These are phyloP conservation scores for Scutellaria minor DNA, from an alignment of 257 asterid species.

Conservation along the genomic window DNA sequence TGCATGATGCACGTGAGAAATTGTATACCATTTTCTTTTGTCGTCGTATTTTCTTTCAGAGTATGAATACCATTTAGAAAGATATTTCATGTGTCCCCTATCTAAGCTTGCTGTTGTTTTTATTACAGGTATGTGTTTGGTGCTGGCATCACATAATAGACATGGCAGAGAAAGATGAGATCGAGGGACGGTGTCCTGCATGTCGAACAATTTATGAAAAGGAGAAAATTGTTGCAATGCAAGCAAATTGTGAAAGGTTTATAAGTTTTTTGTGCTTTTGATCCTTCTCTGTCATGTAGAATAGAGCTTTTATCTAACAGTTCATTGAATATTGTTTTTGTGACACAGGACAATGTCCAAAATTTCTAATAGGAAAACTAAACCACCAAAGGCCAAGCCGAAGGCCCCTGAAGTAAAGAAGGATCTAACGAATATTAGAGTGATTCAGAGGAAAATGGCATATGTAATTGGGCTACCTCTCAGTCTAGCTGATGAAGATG, in stretches of 20 bases:
- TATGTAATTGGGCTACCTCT: constrained; percentile 94
- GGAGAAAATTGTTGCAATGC: constrained; percentile 84
- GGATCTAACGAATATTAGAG: constrained; percentile 87
- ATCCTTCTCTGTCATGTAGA: constrained; percentile 27
- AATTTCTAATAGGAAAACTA: constrained; percentile 62
- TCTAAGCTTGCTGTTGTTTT: constrained; percentile 30
- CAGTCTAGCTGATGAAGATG: constrained; percentile 92
- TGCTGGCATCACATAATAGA: constrained; percentile 98
- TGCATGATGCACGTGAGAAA: background rate
- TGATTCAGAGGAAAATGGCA: constrained; percentile 94
- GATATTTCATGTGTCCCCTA: constrained; percentile 8
- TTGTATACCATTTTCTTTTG: background rate
- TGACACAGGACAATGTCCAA: constrained; percentile 55
- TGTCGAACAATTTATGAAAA: constrained; percentile 83
- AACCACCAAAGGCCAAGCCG: constrained; percentile 81
- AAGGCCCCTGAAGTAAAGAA: constrained; percentile 76
- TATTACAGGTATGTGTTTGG: constrained; percentile 85
- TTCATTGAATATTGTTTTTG: constrained; percentile 24
- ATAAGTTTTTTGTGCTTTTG: constrained; percentile 23
- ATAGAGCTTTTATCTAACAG: constrained; percentile 27
- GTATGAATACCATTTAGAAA: constrained; percentile 12
- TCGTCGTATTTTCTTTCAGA: constrained; percentile 19
- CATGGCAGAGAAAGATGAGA: constrained; percentile 88
- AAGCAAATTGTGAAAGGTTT: constrained; percentile 80
- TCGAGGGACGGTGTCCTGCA: constrained; percentile 96